Conservation (phyloP, 208 protist species). For the Balamuthia mandrillaris region DNA sequence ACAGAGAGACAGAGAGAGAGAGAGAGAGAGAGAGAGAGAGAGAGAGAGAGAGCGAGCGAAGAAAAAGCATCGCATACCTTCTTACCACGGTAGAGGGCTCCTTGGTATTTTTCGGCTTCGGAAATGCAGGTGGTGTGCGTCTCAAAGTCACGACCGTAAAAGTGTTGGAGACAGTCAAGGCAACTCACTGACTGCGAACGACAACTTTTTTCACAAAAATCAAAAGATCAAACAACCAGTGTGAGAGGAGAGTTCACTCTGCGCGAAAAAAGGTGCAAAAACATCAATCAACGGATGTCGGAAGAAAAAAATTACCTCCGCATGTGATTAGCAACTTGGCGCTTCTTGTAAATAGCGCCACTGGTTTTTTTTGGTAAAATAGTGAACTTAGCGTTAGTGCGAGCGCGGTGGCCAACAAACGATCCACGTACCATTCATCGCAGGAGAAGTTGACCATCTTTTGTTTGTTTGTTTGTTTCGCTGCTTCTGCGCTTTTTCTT, state of each 20-base stretch:
- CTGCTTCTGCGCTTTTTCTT: too few species aligned
- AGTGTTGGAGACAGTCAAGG: neutral
- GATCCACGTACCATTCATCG: neutral
- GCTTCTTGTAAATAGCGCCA: neutral
- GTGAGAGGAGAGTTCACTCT: neutral
- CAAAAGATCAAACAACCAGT: neutral
- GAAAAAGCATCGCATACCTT: neutral
- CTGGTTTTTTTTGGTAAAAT: neutral
- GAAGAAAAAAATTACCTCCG: neutral
- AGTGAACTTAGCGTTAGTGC: neutral
- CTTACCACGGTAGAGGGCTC: conserved; percentile 19
- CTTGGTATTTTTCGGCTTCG: conserved; percentile 10
- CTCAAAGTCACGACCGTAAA: neutral
- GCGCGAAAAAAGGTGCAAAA: neutral
- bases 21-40: neutral
- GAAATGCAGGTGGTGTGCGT: conserved; percentile 7
- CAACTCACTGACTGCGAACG: neutral
- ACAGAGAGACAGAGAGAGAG: neutral
- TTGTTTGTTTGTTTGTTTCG: too few species aligned
- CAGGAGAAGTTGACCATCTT: conserved; percentile 19
- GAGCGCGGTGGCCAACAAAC: neutral
- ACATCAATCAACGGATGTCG: neutral
- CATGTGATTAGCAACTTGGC: neutral
- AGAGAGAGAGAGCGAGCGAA: neutral
- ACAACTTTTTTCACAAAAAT: neutral